Conservation (phyloP, 1,139 yeast genomes). For the Zhuliangozyma blackwelliae region DNA sequence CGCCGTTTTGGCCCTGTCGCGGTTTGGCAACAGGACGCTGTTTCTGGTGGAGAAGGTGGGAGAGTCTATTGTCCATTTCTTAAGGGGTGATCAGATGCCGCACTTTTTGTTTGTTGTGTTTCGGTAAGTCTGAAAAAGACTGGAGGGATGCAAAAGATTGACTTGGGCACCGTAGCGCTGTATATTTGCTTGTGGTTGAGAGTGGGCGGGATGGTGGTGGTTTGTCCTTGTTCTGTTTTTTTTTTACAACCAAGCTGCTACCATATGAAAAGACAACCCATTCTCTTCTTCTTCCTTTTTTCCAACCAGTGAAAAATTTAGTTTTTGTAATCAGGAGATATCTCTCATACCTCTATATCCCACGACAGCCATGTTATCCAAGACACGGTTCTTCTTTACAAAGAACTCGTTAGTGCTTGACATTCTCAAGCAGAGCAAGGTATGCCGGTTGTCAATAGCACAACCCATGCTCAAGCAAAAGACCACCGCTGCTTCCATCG, state of each 20-base stretch:
- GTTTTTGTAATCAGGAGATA: conserved; percentile 1
- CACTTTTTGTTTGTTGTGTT: too few relatives aligned
- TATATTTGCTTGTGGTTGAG: too few relatives aligned
- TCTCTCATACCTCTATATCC: not conserved
- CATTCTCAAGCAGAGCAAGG: conserved; percentile 23
- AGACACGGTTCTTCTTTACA: conserved; percentile 42
- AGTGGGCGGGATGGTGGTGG: too few relatives aligned
- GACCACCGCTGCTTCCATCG: not conserved
- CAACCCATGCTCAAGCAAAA: not conserved
- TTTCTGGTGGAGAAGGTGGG: too few relatives aligned
- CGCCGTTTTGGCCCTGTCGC: not conserved
- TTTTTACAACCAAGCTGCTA: too few relatives aligned
- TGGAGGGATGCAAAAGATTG: too few relatives aligned
- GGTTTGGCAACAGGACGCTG: too few relatives aligned
- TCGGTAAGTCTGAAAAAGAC: too few relatives aligned
- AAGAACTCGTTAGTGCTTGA: conserved; percentile 34
- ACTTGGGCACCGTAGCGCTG: too few relatives aligned
- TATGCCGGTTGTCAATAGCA: conserved; percentile 9
- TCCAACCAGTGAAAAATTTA: conserved; percentile 4
- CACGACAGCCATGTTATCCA: conserved; percentile 25
- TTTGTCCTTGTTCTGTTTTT: too few relatives aligned
- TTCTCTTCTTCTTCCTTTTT: not conserved
- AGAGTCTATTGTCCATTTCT: too few relatives aligned
- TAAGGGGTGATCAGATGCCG: too few relatives aligned
- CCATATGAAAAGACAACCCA: not conserved